phyloP scores from a whole-genome alignment of 345 rosid genomes.

The Psidium guajava region DNA sequence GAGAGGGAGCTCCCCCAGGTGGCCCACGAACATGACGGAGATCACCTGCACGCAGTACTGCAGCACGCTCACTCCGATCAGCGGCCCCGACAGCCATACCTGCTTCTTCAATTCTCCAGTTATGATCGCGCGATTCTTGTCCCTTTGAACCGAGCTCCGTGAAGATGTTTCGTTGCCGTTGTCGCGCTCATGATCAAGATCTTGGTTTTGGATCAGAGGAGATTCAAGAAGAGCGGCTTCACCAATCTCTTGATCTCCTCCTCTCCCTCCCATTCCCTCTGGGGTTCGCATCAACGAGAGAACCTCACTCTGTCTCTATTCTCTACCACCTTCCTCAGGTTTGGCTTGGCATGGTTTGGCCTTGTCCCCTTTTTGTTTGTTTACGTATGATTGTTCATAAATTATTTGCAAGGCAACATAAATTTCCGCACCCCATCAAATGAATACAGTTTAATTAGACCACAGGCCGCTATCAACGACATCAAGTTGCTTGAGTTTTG shows the following conservation, averaged over 20 bases:
- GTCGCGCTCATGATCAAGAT: not conserved
- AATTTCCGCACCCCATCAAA: not conserved
- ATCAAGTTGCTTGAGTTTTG: not conserved
- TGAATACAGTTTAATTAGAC: not conserved
- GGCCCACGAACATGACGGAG: conserved; percentile 37
- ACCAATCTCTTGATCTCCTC: not conserved
- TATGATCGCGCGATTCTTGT: not conserved
- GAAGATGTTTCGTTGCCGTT: not conserved
- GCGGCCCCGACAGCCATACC: conserved; percentile 28
- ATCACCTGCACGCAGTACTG: conserved; percentile 31
- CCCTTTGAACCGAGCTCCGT: not conserved
- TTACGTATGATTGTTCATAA: not conserved
- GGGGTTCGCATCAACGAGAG: not conserved
- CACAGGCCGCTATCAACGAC: rapidly evolving
- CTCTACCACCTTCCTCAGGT: not conserved
- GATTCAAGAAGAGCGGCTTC: not conserved
- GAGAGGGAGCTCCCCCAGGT: conserved; percentile 31
- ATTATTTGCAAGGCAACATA: not conserved
- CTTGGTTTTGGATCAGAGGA: not conserved
- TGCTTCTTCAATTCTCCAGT: conserved; percentile 26
- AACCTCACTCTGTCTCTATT: no score
- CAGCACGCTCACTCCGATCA: conserved; percentile 21
- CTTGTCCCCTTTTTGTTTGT: not conserved
- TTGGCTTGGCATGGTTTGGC: not conserved
- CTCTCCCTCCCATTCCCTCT: not conserved